Conservation (phyloP, 768 basidiomycete species). For the Termitomyces sp. region DNA sequence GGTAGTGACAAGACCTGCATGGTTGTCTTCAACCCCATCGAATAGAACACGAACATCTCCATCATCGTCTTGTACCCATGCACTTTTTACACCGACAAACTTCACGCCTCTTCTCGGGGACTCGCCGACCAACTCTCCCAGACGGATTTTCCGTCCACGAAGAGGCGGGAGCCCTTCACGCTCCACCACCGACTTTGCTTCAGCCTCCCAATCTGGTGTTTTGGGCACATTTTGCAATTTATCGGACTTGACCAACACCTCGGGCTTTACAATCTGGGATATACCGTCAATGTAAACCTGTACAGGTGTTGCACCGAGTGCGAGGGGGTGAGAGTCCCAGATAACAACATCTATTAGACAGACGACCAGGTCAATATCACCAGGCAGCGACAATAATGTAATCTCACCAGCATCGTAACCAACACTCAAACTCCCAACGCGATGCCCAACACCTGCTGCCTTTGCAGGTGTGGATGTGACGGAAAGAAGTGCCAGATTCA, state of each 20-base stretch:
- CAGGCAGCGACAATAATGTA: background rate
- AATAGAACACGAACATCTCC: constrained; percentile 18
- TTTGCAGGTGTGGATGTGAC: constrained; percentile 62
- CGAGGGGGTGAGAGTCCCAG: constrained; percentile 76
- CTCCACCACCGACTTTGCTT: constrained; percentile 49
- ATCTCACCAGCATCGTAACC: constrained; percentile 28
- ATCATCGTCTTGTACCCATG: constrained; percentile 20
- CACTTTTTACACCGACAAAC: constrained; percentile 47
- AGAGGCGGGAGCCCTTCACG: constrained; percentile 71
- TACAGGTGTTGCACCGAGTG: constrained; percentile 70
- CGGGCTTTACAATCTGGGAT: constrained; percentile 41
- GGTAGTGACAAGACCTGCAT: constrained; percentile 7
- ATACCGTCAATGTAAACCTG: constrained; percentile 88
- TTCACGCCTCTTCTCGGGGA: constrained; percentile 29
- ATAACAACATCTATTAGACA: constrained; percentile 37
- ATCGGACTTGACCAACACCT: constrained; percentile 35
- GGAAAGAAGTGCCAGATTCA: constrained; percentile 51
- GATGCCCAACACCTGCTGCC: constrained; percentile 59
- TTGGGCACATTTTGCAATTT: constrained; percentile 45
- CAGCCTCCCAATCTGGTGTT: constrained; percentile 54
- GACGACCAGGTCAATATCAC: background rate
- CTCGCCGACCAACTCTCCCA: constrained; percentile 1
- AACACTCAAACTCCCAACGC: constrained; percentile 55
- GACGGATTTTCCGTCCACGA: constrained; percentile 23
- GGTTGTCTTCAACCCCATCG: constrained; percentile 10